phyloP scores from a whole-genome alignment of 139 green algal genomes.

The Tetraselmis striata region DNA sequence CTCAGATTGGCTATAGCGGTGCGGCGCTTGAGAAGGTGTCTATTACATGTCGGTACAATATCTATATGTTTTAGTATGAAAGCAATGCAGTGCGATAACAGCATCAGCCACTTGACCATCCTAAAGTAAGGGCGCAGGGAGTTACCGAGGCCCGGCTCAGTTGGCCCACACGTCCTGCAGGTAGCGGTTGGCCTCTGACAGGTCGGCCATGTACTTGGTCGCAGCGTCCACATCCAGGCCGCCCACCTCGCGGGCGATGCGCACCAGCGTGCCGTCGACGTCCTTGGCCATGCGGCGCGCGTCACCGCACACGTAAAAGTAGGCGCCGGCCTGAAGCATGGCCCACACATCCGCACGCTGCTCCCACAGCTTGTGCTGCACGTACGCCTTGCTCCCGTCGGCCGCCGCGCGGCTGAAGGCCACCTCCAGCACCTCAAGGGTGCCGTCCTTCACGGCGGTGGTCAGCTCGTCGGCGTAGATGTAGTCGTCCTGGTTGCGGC shows the following conservation, averaged over 20 bases:
- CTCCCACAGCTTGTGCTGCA: slow-evolving; percentile 76
- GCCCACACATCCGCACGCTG: slow-evolving; percentile 33
- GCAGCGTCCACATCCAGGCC: slow-evolving; percentile 22
- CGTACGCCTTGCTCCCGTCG: slow-evolving; percentile 70
- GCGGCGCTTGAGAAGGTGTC: too few species aligned
- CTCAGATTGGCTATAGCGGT: too few species aligned
- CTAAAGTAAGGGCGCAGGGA: too few species aligned
- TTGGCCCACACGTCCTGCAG: neutral
- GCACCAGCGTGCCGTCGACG: slow-evolving; percentile 73
- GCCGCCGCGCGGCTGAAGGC: slow-evolving; percentile 63
- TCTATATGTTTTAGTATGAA: too few species aligned
- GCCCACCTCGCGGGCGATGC: neutral
- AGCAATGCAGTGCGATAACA: too few species aligned
- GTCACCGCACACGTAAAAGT: slow-evolving; percentile 95
- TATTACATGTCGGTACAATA: too few species aligned
- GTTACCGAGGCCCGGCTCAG: too few species aligned
- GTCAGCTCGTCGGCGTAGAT: slow-evolving; percentile 80
- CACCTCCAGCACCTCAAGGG: slow-evolving; percentile 57
- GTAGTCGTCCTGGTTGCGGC: slow-evolving; percentile 67
- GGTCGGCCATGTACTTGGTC: slow-evolving; percentile 15
- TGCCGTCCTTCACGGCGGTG: slow-evolving; percentile 32
- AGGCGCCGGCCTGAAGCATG: slow-evolving; percentile 24
- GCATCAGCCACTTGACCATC: too few species aligned
- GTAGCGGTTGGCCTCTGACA: neutral
- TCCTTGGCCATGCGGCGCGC: slow-evolving; percentile 94